Evolutionary conservation across 345 rosid genomes (phyloP), one percentile per base, ranked within the genome.

Genomic region (Mercurialis annua): DNA sequence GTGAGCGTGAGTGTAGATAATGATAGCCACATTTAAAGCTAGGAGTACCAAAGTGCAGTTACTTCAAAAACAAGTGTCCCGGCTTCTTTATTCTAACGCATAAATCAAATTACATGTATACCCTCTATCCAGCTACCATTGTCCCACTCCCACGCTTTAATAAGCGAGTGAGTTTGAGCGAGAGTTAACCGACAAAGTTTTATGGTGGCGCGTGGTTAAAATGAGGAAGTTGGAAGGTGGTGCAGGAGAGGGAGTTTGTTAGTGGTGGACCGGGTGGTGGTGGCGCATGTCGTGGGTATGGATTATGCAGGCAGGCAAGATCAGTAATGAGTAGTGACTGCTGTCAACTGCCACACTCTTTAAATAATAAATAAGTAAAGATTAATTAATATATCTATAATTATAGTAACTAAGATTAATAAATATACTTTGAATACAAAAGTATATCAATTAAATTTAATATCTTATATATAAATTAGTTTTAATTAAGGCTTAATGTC

Each of bases 31-130:
- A 58, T 67, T 67, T 52, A 77, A 60, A 69, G 24, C 63, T 71
- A 52, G 53, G 1, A 51, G 68, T 60, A 69, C 64, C 62, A 1
- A 11, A 24, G 20, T 20, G 73, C 78, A 67, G 75, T 83, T 80
- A 69, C 84, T 69, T 76, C 58, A 70, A 59, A 43, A 55, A 66
- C 78, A 81, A 68, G 82, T 62, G 81, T 76, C 62, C 78, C 34
- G 4, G 69, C 18, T 63, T 65, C 75, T 67, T 76, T 59, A 71
- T 71, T 72, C 64, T 2, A 69, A 77, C 50, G 78, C 74, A 64
- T 55, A 21, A 1, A 0, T 0, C 48, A 53, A 72, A 56, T 74
- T 71, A 81, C 87, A 9, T 0, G 2, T 47, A 2, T 58, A 14
- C 55, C 81, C 84, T 73, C 23, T 0, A 0, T 0, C 1, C 36